Conservation (phyloP, 495 filamentous ascomycete species). For the Neurospora sp. region DNA sequence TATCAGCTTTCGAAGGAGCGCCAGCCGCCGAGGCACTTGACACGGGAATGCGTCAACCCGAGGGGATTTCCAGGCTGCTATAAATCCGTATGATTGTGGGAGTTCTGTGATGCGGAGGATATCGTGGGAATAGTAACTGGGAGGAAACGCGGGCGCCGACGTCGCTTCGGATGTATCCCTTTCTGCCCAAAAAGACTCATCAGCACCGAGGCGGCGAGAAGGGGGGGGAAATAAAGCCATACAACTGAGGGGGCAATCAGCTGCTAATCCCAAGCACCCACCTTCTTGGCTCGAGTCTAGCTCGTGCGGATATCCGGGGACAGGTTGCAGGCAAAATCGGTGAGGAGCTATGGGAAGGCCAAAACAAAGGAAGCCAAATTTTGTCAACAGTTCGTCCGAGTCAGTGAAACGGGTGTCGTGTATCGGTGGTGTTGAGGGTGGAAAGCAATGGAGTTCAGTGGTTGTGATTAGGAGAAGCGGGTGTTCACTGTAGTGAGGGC, state of each 20-base stretch:
- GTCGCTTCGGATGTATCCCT: conserved; percentile 2
- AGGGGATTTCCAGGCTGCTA: not conserved
- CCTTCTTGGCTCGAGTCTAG: not conserved
- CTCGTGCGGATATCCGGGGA: not conserved
- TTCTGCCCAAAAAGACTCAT: conserved; percentile 16
- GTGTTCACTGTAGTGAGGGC: not conserved
- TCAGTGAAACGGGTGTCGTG: not conserved
- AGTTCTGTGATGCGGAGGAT: not conserved
- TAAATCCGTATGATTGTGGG: not conserved
- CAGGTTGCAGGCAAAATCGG: not conserved
- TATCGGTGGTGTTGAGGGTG: not conserved
- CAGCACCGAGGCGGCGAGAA: conserved; percentile 5
- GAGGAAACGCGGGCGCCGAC: not conserved
- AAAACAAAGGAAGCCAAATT: not conserved
- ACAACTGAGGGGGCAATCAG: not conserved
- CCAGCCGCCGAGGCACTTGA: not conserved
- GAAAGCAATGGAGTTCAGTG: not conserved
- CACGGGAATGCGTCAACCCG: not conserved
- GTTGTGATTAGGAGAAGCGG: not conserved
- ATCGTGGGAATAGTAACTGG: not conserved
- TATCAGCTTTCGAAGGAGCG: not conserved
- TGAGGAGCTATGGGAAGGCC: not conserved
- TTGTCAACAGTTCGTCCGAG: not conserved
- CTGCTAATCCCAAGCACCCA: not conserved
- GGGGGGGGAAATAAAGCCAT: not conserved